Percentiles rank a stretch among this genome's conserved stretches.
These are phyloP conservation scores for Domatiomyces catenatus DNA, from an alignment of 2,329 filamentous ascomycete species.

Conservation along the genomic window DNA sequence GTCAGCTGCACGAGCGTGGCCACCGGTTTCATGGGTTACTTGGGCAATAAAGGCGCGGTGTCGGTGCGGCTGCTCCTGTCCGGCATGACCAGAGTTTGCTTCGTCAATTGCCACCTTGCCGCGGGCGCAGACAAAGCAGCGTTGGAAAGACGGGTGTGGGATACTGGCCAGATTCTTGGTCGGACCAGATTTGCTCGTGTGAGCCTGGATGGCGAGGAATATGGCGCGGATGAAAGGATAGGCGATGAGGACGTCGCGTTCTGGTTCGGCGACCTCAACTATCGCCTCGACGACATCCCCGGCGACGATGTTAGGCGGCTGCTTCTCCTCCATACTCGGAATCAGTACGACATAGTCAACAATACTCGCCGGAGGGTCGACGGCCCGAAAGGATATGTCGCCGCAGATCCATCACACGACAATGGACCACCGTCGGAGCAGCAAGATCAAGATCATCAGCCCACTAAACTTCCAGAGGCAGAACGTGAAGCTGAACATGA, in stretches of 20 bases:
- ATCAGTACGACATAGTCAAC: constrained; percentile 52
- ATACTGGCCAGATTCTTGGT: constrained; percentile 60
- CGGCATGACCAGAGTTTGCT: constrained; percentile 75
- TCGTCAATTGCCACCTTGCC: constrained; percentile 81
- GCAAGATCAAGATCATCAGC: constrained; percentile 8
- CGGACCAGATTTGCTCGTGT: constrained; percentile 68
- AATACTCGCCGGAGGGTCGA: constrained; percentile 20
- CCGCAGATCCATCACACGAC: constrained; percentile 5
- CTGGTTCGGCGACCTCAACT: constrained; percentile 95
- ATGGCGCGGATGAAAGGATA: constrained; percentile 52
- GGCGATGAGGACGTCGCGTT: constrained; percentile 89
- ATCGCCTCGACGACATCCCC: constrained; percentile 72
- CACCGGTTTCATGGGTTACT: constrained; percentile 79
- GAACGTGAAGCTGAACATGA: constrained; percentile 36
- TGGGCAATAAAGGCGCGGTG: constrained; percentile 92
- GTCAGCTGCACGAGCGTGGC: constrained; percentile 72
- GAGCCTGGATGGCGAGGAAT: constrained; percentile 45
- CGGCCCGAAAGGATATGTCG: constrained; percentile 15
- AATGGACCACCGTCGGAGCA: constrained; percentile 1
- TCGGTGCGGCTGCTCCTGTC: constrained; percentile 68
- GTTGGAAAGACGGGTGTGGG: constrained; percentile 78
- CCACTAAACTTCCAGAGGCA: constrained; percentile 38
- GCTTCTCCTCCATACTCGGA: constrained; percentile 64
- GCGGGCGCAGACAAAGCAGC: constrained; percentile 67
- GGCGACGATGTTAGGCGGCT: constrained; percentile 79